Percentiles rank a stretch among this genome's conserved stretches.
Conservation (phyloP, 805 yeast species). For the Candida andamanensis region DNA sequence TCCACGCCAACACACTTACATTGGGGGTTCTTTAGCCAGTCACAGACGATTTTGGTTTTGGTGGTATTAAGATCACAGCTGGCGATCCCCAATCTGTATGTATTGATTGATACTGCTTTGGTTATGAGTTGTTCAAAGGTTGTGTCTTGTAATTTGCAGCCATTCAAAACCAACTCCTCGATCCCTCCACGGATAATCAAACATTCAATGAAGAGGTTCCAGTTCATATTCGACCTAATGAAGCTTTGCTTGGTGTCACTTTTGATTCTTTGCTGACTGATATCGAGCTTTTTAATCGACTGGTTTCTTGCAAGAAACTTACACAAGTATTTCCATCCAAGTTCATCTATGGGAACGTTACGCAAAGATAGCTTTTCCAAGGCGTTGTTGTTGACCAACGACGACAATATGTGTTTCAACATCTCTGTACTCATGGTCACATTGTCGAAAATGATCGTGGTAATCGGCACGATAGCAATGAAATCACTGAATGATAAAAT, state of each 20-base stretch:
- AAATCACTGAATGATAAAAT: constrained; percentile 54
- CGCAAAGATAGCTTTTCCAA: constrained; percentile 51
- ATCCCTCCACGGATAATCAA: constrained; percentile 46
- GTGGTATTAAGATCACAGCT: constrained; percentile 41
- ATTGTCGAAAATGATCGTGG: constrained; percentile 53
- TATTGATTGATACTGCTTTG: constrained; percentile 36
- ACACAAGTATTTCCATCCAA: constrained; percentile 49
- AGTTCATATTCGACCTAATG: constrained; percentile 46
- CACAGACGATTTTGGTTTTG: constrained; percentile 39
- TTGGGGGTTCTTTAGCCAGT: constrained; percentile 42
- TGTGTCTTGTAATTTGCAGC: constrained; percentile 44
- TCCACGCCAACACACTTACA: constrained; percentile 52
- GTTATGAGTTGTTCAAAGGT: constrained; percentile 38
- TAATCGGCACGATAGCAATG: constrained; percentile 50
- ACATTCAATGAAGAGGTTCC: constrained; percentile 45
- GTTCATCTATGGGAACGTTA: constrained; percentile 49
- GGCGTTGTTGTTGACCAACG: constrained; percentile 37
- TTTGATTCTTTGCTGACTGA: constrained; percentile 52
- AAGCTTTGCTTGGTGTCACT: constrained; percentile 34
- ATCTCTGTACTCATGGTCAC: constrained; percentile 51
- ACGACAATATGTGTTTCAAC: constrained; percentile 45
- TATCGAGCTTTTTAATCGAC: constrained; percentile 45
- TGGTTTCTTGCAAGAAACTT: constrained; percentile 41
- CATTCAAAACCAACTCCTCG: constrained; percentile 54
- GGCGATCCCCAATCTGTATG: constrained; percentile 51